Conservation (phyloP, 495 filamentous ascomycete genomes). For the Monascus purpureus region DNA sequence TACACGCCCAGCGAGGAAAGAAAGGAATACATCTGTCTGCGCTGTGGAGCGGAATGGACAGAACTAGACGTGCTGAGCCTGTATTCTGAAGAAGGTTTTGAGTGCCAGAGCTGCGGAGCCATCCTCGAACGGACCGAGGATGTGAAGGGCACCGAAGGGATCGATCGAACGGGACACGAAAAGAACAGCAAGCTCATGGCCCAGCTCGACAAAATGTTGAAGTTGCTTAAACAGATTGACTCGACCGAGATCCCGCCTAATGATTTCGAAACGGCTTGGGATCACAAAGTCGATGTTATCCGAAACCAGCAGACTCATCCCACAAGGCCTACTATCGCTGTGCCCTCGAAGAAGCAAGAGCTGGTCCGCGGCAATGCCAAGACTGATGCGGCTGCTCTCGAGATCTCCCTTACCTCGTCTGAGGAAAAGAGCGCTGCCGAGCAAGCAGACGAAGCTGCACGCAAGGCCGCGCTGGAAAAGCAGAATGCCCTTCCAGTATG, state of each 20-base stretch:
- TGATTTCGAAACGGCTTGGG: conserved; percentile 66
- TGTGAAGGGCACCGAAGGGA: conserved; percentile 42
- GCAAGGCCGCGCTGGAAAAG: conserved; percentile 58
- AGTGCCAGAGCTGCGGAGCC: conserved; percentile 68
- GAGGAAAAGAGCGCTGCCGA: conserved; percentile 65
- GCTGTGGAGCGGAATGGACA: conserved; percentile 70
- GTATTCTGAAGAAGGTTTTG: conserved; percentile 50
- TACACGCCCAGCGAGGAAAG: conserved; percentile 68
- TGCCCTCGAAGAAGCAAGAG: conserved; percentile 37
- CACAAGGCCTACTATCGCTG: conserved; percentile 30
- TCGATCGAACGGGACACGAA: conserved; percentile 59
- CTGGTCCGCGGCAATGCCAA: conserved; percentile 58
- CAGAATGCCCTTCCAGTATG: conserved; percentile 83
- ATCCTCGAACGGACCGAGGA: conserved; percentile 52
- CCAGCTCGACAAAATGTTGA: conserved; percentile 73
- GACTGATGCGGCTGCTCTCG: conserved; percentile 54
- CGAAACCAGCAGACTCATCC: conserved; percentile 41
- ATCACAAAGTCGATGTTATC: conserved; percentile 35
- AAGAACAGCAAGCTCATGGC: conserved; percentile 75
- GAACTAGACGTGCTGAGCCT: conserved; percentile 71
- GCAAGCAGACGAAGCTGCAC: conserved; percentile 52
- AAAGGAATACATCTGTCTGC: conserved; percentile 79
- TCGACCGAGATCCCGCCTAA: conserved; percentile 68
- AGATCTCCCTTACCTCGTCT: conserved; percentile 61
- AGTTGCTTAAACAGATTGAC: conserved; percentile 78